Conservation (phyloP, 441 rosid species). For the Adansonia madagascariensis region DNA sequence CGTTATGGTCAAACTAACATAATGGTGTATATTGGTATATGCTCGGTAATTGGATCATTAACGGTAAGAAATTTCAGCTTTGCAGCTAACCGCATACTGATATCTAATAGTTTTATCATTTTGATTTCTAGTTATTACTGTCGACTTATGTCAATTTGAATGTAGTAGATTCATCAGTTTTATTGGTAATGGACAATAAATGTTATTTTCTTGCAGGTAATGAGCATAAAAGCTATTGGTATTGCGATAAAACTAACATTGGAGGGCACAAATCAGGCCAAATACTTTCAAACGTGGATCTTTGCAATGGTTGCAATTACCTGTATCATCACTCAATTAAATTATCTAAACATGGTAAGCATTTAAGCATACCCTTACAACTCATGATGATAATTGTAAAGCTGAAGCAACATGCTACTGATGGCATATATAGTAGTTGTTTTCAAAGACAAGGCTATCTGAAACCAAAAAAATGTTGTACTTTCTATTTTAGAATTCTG, state of each 20-base stretch:
- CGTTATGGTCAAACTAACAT: slow-evolving; percentile 73
- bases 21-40: slow-evolving; percentile 64
- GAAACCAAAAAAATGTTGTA: not conserved
- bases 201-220: slow-evolving; percentile 58
- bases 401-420: slow-evolving; percentile 4
- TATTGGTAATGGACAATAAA: slow-evolving; percentile 10
- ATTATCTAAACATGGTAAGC: slow-evolving; percentile 87
- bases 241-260: slow-evolving; percentile 86
- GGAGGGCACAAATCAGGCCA: slow-evolving; percentile 77
- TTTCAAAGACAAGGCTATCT: not conserved
- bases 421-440: not conserved
- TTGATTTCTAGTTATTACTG: not conserved
- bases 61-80: slow-evolving; percentile 44
- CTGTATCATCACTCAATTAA: slow-evolving; percentile 76
- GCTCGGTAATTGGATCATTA: slow-evolving; percentile 71
- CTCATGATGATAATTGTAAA: not conserved
- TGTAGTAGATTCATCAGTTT: not conserved
- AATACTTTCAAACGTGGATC: slow-evolving; percentile 76
- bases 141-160: not conserved
- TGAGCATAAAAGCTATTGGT: slow-evolving; percentile 93
- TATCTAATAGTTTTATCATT: not conserved
- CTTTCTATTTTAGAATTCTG: not conserved
- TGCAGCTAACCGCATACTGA: not conserved
- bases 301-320: slow-evolving; percentile 81
- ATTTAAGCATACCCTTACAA: slow-evolving; percentile 2